Evolutionary conservation across 2,329 filamentous ascomycete genomes (phyloP).

Genomic region (Pyricularia sp.): DNA sequence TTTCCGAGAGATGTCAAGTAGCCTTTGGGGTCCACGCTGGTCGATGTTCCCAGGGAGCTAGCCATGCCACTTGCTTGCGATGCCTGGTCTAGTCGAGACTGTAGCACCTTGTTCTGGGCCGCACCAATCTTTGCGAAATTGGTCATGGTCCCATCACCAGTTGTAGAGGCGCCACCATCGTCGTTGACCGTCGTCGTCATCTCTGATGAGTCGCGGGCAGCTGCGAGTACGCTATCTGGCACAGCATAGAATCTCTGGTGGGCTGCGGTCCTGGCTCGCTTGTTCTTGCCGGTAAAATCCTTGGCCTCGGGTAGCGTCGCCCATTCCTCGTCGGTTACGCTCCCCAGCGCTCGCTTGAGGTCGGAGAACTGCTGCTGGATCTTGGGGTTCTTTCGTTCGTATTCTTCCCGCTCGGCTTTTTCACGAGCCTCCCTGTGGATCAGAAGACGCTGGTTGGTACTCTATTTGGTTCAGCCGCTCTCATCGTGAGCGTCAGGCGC

Average conservation of each 20-base stretch:
- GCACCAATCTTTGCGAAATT: conserved; percentile 98
- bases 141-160: conserved; percentile 76
- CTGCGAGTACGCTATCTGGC: conserved; percentile 87
- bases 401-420: conserved; percentile 81
- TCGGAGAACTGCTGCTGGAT: conserved; percentile 98
- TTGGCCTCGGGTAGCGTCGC: conserved; percentile 91
- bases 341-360: conserved; percentile 79
- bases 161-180: conserved; percentile 42
- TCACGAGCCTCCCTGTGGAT: conserved; percentile 86
- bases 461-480: conserved; percentile 39
- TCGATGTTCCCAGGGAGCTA: conserved; percentile 70
- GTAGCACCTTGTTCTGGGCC: conserved; percentile 88
- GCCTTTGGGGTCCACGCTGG: conserved; percentile 88
- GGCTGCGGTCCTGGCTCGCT: conserved; percentile 72
- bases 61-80: conserved; percentile 59
- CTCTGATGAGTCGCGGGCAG: conserved; percentile 70
- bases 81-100: conserved; percentile 87
- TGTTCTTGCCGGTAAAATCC: conserved; percentile 90
- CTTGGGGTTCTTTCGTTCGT: conserved; percentile 95
- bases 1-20: conserved; percentile 89
- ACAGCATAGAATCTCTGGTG: conserved; percentile 90
- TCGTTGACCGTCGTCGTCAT: conserved; percentile 84
- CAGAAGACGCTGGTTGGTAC: conserved; percentile 49
- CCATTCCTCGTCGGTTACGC: conserved; percentile 93
- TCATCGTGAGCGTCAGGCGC: conserved; percentile 14